These are phyloP conservation scores for Clarireedia paspali DNA, from an alignment of 2,329 filamentous ascomycete genomes.

Conservation along the genomic window DNA sequence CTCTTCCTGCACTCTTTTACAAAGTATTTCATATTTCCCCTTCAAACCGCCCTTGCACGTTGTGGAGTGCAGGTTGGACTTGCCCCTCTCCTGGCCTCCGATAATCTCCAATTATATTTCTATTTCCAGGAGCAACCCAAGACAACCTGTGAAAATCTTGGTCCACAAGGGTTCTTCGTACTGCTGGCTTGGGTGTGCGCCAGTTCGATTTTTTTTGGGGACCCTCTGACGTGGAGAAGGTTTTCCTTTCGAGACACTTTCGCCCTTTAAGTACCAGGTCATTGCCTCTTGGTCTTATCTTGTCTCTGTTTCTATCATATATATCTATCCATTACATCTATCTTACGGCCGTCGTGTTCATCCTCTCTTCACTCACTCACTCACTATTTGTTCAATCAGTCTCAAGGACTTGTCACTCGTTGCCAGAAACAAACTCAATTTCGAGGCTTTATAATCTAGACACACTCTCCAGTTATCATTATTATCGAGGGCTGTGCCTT, in stretches of 20 bases:
- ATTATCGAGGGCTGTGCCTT: constrained; percentile 4
- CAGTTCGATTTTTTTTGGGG: too few relatives aligned
- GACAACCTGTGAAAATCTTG: not conserved
- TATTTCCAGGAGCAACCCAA: not conserved
- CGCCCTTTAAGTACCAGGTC: constrained; percentile 4
- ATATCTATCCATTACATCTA: not conserved
- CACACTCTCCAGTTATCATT: not conserved
- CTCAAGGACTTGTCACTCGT: constrained; percentile 3
- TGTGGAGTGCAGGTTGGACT: not conserved
- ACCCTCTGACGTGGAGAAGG: too few relatives aligned
- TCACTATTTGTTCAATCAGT: not conserved
- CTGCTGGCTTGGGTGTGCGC: too few relatives aligned
- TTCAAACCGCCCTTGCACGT: not conserved
- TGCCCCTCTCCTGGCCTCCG: not conserved
- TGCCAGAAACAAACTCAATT: not conserved
- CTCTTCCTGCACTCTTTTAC: too few relatives aligned
- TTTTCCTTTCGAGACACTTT: not conserved
- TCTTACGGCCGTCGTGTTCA: not conserved
- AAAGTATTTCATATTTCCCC: not conserved
- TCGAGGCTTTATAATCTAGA: not conserved
- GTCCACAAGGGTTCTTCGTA: not conserved
- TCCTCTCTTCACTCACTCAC: not conserved
- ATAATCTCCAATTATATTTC: not conserved
- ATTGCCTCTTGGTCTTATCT: constrained; percentile 1
- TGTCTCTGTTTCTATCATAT: not conserved